Evolutionary conservation across 2,329 filamentous ascomycete genomes (phyloP).

Genomic region (Thelonectria rubi): DNA sequence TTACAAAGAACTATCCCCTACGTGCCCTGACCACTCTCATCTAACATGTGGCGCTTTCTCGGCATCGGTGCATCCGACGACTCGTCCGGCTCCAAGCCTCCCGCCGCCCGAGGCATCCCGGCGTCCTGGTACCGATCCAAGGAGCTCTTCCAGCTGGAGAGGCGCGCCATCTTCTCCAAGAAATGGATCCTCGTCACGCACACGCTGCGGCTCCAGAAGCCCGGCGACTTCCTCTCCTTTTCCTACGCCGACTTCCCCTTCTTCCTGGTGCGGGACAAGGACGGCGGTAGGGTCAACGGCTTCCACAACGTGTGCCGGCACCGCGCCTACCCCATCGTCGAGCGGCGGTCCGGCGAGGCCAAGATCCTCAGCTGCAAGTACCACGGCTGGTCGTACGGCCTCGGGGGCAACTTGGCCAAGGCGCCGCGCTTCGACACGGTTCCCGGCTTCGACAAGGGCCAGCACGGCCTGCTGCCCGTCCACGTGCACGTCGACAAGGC

Average conservation of each 20-base stretch:
- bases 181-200: conserved; percentile 65
- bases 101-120: conserved; percentile 51
- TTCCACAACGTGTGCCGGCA: conserved; percentile 71
- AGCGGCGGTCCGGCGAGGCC: conserved; percentile 57
- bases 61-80: conserved; percentile 23
- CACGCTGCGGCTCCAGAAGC: conserved; percentile 56
- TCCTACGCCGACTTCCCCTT: conserved; percentile 64
- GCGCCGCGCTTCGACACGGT: conserved; percentile 67
- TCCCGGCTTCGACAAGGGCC: conserved; percentile 61
- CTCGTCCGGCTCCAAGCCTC: conserved; percentile 12
- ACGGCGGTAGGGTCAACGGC: conserved; percentile 61
- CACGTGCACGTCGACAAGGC: conserved; percentile 61
- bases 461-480: conserved; percentile 64
- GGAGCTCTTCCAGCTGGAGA: conserved; percentile 63
- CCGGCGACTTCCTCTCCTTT: conserved; percentile 66
- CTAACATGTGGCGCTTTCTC: conserved; percentile 29
- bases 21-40: not conserved
- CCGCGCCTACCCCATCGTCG: conserved; percentile 66
- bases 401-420: conserved; percentile 66
- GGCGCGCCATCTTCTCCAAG: conserved; percentile 63
- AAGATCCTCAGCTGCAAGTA: conserved; percentile 67
- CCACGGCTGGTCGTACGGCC: conserved; percentile 69
- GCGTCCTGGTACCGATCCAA: conserved; percentile 59
- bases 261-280: conserved; percentile 59
- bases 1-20: not conserved